Base-by-base conservation (phyloP, 139 green algal species). In the Auxenochlorella pyrenoidosa region DNA sequence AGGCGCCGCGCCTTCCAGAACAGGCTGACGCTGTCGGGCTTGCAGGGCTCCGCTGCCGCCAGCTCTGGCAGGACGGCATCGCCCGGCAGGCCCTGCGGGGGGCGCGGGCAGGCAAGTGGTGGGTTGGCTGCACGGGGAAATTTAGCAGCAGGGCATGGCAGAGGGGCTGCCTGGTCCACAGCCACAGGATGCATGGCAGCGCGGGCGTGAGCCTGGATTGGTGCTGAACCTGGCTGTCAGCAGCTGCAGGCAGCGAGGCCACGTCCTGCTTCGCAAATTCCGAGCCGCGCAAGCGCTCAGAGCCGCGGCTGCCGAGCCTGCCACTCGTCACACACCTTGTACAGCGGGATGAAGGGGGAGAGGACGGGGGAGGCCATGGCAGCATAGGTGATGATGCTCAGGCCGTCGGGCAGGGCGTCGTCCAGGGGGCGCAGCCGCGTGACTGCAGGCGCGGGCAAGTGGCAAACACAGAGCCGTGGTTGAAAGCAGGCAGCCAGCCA, bases 1-100 rank as follows among this genome's bases (percentile, higher is more conserved):
- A 87, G 83, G 22, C 58, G 59, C 36, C 83, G 36, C 44, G 54
- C 83, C 28, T 65, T 58, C 83, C 83, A 87, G 38, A 87, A 87
- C 34, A 87, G 71, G 4, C 71, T 82, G 16, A 71, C 72, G 34
- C 28, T 40, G 30, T 87, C 83, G 10, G 58, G 51, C 32, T 51
- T 34, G 21, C 47, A 24, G n/a, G 44, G 30, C 30, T 28, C 38
- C 12, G 54, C 47, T 12, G 71, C 36, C 16, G 83, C 73, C 68
- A 87, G 83, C 83, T 87, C 71, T 3, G 47, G 24, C 10, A 71
- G 83, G 26, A 87, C 70, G 24, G 36, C 36, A 28, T 60, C 51
- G 1, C 34, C n/a, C 3, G 83, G 44, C 68, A 87, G 83, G 70
- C 83, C 83, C 78, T 73, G 32, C 66, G 41, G 30, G 32, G 5